Base-by-base conservation (phyloP, 306 rosid species). In the Trifolium fragiferum region DNA sequence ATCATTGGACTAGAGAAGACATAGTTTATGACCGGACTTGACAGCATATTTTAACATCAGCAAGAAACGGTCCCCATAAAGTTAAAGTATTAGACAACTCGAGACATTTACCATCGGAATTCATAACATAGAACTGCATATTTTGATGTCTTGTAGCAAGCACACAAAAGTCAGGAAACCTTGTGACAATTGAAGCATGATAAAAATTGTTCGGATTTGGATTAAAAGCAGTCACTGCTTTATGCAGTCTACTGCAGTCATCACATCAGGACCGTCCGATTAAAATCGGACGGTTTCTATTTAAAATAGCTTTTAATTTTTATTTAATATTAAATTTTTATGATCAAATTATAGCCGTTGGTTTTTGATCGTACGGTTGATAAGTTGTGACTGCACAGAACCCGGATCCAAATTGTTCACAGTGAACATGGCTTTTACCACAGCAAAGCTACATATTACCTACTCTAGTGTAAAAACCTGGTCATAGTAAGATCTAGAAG, bases 401-500 rank as follows among this genome's bases (percentile, higher is more conserved):
- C n/a, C n/a, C n/a, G n/a, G n/a, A n/a, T n/a, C n/a, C n/a, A n/a
- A n/a, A n/a, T n/a, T 21, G 60, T 3, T 18, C 16, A 43, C 21
- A 49, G 66, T 20, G 30, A 33, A 51, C 18, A 67, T 30, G 5
- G 43, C 50, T 15, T 76, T 35, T 41, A 21, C 33, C 37, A 72
- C 14, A 55, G 38, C 11, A 44, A 55, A 32, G 18, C 30, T 25
- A 46, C 9, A 51, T 53, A 53, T 67, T 79, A 19, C 65, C 1
- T 7, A 35, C 59, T 18, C 57, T 21, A 13, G 18, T 1, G 55
- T 47, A 33, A 63, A 19, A 49, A 11, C 4, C 38, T 11, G 33
- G 12, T 8, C 66, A 73, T 40, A 57, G 53, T 18, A 30, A 61
- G 61, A 68, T 19, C 63, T 8, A 38, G 9, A 71, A 47, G 59